Percentiles rank a stretch among this genome's conserved stretches.
Evolutionary conservation across 129 eudicot species (phyloP).

Genomic region (Sambucus nigra): DNA sequence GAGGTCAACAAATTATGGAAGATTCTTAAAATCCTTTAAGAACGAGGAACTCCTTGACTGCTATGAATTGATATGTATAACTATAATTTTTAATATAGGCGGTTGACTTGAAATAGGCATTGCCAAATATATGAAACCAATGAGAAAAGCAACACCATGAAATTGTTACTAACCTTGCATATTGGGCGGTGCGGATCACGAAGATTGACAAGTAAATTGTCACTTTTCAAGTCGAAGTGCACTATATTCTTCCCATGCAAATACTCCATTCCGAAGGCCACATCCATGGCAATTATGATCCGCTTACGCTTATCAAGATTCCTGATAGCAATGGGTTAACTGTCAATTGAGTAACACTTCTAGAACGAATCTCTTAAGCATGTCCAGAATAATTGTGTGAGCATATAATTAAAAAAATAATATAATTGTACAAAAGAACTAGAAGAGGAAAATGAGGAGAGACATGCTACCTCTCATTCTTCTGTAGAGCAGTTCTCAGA

Average conservation of each 20-base stretch:
- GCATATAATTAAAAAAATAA: not conserved
- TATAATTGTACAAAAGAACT: not conserved
- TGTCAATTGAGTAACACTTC: not conserved
- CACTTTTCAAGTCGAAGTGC: constrained; percentile 88
- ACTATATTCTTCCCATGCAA: constrained; percentile 86
- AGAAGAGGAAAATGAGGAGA: no score
- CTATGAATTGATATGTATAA: no score
- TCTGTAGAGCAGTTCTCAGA: constrained; percentile 65
- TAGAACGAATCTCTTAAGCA: not conserved
- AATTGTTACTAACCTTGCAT: constrained; percentile 60
- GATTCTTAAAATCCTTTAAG: no score
- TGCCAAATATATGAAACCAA: no score
- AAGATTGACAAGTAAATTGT: constrained; percentile 86
- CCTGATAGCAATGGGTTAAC: constrained; percentile 22
- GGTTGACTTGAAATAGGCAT: no score
- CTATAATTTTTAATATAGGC: no score
- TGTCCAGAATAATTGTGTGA: not conserved
- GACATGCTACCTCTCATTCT: constrained; percentile 58
- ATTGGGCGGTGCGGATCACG: constrained; percentile 96
- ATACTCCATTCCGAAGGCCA: constrained; percentile 96
- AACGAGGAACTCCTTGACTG: no score
- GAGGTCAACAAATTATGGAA: no score
- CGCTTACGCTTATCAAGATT: constrained; percentile 86
- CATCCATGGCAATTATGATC: constrained; percentile 85
- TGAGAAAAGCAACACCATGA: not conserved